Base-by-base conservation (phyloP, 2,329 filamentous ascomycete genomes). In the Fusarium brevicatenulatum region DNA sequence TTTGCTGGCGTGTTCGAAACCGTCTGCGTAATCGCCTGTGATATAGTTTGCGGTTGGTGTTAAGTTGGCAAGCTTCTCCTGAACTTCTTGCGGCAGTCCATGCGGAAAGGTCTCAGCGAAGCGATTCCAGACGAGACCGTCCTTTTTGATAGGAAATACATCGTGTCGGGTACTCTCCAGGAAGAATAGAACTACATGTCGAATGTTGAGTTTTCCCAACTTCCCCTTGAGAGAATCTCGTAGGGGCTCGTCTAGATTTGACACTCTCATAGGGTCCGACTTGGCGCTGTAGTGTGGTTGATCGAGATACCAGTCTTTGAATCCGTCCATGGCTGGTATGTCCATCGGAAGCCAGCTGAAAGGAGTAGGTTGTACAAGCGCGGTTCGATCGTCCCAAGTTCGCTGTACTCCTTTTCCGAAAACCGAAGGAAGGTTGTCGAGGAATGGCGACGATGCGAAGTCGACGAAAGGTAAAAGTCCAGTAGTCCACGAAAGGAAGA, bases 111-210 rank as follows among this genome's bases (percentile, higher is more conserved):
- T 82, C 1, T 78, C 63, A 4, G 74, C 64, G 1, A 82, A 70
- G 0, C 78, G 79, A 11, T 82, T 74, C 63, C 79, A 82, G 16
- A 85, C 79, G 21, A 82, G 70, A 9, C 81, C 82, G 5, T 78
- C 74, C 56, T 82, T 82, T 30, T 84, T 83, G 40, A 85, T 71
- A 0, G 84, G 84, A 47, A 85, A 86, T 2, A 85, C 79, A 49
- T 86, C 84, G 8, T 81, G 81, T 18, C 84, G 79, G 1, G 83
- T 85, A 50, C 83, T 85, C 61, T 86, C 84, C 13, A 86, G 76
- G n/a, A 83, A 79, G n/a, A 86, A 62, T 16, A 85, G 65, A 23
- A 85, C 74, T 6, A 86, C 77, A 62, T 86, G 83, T 52, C 82
- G 83, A 46, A 86, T 82, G 12, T 79, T 78, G 16, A 84, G 72